Evolutionary conservation across 345 rosid genomes (phyloP).

Genomic region (Erysimum cheiranthoides): DNA sequence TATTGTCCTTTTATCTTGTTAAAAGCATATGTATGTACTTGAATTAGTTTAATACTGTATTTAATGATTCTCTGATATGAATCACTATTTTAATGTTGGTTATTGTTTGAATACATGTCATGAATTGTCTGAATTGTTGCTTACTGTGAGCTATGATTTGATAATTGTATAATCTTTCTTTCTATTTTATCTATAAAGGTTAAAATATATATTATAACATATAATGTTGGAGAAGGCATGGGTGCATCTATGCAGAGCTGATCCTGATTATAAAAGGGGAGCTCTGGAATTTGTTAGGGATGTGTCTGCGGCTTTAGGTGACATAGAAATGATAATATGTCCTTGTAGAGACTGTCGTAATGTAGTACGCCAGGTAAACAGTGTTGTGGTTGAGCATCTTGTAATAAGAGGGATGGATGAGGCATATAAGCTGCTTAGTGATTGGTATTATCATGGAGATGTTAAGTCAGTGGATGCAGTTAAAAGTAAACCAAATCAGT

Average conservation of each 20-base stretch:
- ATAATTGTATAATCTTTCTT: too few species aligned
- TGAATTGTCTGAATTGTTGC: too few species aligned
- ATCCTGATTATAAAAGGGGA: not conserved
- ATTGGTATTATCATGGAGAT: not conserved
- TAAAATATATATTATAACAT: too few species aligned
- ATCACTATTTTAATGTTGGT: too few species aligned
- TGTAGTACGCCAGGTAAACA: not conserved
- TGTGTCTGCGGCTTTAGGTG: not conserved
- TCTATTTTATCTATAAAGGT: too few species aligned
- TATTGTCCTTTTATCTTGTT: too few species aligned
- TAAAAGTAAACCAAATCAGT: not conserved
- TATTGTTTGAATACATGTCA: too few species aligned
- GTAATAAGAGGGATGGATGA: not conserved
- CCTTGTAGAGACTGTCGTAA: not conserved
- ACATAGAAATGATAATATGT: not conserved
- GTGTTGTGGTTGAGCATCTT: not conserved
- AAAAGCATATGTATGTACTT: too few species aligned
- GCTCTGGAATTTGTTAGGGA: not conserved
- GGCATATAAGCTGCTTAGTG: not conserved
- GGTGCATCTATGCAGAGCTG: not conserved
- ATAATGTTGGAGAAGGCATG: too few species aligned
- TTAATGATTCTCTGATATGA: too few species aligned
- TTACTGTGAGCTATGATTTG: too few species aligned
- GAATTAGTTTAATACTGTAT: too few species aligned
- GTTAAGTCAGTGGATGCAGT: not conserved